Conservation (phyloP, 257 asterid species). For the Leptodermis oblonga region DNA sequence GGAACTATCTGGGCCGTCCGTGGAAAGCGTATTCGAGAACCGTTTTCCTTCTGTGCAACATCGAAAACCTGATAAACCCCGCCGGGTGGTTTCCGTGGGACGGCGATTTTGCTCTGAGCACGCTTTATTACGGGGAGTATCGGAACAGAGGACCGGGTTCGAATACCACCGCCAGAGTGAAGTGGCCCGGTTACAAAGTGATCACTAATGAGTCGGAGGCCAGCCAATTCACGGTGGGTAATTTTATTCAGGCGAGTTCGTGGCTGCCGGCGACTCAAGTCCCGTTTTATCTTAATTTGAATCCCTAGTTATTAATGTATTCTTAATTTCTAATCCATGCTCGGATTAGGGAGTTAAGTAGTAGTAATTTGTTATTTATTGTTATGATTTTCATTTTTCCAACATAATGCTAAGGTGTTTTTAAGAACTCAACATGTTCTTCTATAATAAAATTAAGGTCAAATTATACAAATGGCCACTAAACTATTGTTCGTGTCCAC, state of each 20-base stretch:
- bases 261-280: slow-evolving; percentile 58
- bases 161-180: slow-evolving; percentile 64
- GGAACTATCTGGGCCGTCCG: slow-evolving; percentile 74
- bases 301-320: slow-evolving; percentile 27
- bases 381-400: no score
- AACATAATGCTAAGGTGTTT: no score
- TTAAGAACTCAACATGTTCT: no score
- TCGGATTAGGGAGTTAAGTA: no score
- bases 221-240: slow-evolving; percentile 57
- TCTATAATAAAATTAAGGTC: no score
- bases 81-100: slow-evolving; percentile 83
- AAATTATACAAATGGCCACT: no score
- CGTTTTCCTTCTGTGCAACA: slow-evolving; percentile 45
- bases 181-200: slow-evolving; percentile 80
- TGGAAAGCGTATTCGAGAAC: slow-evolving; percentile 83
- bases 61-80: slow-evolving; percentile 58
- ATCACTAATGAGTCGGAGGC: slow-evolving; percentile 58
- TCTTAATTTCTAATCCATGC: no score
- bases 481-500: no score
- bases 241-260: slow-evolving; percentile 59
- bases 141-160: slow-evolving; percentile 87
- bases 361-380: no score
- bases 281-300: slow-evolving; percentile 64
- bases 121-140: slow-evolving; percentile 83
- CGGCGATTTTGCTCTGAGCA: slow-evolving; percentile 47